Evolutionary conservation across 768 basidiomycete species (phyloP).

Genomic region (Calocybe indica): DNA sequence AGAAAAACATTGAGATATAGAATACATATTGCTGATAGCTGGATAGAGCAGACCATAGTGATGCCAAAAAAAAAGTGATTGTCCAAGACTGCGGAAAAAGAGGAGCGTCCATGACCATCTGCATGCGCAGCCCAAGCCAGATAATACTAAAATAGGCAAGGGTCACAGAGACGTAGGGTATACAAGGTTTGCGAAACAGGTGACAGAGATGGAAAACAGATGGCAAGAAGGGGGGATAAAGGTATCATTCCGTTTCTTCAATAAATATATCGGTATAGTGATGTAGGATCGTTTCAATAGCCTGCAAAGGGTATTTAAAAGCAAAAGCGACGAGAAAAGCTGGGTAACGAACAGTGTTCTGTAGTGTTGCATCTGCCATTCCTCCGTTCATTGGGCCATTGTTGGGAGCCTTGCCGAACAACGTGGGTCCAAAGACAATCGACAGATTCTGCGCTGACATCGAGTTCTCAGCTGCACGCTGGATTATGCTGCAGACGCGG

Average conservation of each 20-base stretch:
- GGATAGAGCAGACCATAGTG: not conserved
- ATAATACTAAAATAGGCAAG: not conserved
- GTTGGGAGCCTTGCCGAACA: slow-evolving; percentile 70
- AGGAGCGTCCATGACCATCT: slow-evolving; percentile 19
- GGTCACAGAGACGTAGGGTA: no score
- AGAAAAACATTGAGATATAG: slow-evolving; percentile 8
- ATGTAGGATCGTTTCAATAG: slow-evolving; percentile 90
- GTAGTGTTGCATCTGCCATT: slow-evolving; percentile 66
- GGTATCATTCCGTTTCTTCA: slow-evolving; percentile 62
- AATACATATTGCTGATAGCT: slow-evolving; percentile 4
- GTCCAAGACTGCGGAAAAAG: slow-evolving; percentile 1
- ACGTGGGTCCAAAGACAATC: slow-evolving; percentile 97
- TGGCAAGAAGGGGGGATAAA: slow-evolving; percentile 1
- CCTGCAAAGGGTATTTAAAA: slow-evolving; percentile 36
- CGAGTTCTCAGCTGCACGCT: slow-evolving; percentile 72
- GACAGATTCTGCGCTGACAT: slow-evolving; percentile 93
- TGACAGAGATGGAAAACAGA: slow-evolving; percentile 1
- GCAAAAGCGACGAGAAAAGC: slow-evolving; percentile 7
- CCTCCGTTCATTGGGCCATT: slow-evolving; percentile 44
- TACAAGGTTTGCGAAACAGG: not conserved
- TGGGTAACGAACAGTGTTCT: slow-evolving; percentile 53
- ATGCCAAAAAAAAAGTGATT: slow-evolving; percentile 4
- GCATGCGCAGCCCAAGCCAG: slow-evolving; percentile 11
- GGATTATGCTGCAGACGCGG: slow-evolving; percentile 54
- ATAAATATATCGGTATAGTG: slow-evolving; percentile 97